A percentile compares a stretch with the other conserved stretches of the same genome.
phyloP scores from a whole-genome alignment of 1,139 yeast species.

The Dujonia santamariae region DNA sequence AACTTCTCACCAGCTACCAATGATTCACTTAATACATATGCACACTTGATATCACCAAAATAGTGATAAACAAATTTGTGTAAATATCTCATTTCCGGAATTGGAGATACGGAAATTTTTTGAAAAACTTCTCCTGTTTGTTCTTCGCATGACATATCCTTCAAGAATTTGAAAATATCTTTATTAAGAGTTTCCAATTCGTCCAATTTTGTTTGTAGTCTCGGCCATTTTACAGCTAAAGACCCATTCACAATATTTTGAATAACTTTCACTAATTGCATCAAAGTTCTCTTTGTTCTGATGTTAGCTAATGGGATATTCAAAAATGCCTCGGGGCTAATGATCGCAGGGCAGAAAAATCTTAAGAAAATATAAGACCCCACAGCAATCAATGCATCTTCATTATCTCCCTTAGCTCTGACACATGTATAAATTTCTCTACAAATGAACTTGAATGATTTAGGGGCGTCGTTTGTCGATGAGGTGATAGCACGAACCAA shows the following conservation, averaged over 20 bases:
- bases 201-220: conserved; percentile 38
- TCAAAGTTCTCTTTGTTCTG: conserved; percentile 66
- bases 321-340: conserved; percentile 73
- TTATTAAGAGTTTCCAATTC: conserved; percentile 44
- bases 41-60: conserved; percentile 51
- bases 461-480: conserved; percentile 61
- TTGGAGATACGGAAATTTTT: conserved; percentile 22
- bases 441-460: conserved; percentile 72
- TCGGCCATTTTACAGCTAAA: conserved; percentile 57
- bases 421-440: conserved; percentile 68
- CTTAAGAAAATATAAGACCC: conserved; percentile 87
- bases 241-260: conserved; percentile 89
- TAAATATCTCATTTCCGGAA: conserved; percentile 52
- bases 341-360: conserved; percentile 87
- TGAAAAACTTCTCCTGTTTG: conserved; percentile 16
- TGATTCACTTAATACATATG: conserved; percentile 26
- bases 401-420: conserved; percentile 59
- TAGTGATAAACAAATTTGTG: conserved; percentile 67
- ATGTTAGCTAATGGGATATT: conserved; percentile 44
- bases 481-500: conserved; percentile 60
- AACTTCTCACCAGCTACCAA: conserved; percentile 19
- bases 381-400: conserved; percentile 64
- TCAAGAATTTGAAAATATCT: conserved; percentile 49
- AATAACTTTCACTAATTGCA: conserved; percentile 78
- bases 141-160: conserved; percentile 15